A percentile compares a stretch with the other conserved stretches of the same genome.
Evolutionary conservation across 495 filamentous ascomycete species (phyloP).

Genomic region (Hyaloscypha bicolor): DNA sequence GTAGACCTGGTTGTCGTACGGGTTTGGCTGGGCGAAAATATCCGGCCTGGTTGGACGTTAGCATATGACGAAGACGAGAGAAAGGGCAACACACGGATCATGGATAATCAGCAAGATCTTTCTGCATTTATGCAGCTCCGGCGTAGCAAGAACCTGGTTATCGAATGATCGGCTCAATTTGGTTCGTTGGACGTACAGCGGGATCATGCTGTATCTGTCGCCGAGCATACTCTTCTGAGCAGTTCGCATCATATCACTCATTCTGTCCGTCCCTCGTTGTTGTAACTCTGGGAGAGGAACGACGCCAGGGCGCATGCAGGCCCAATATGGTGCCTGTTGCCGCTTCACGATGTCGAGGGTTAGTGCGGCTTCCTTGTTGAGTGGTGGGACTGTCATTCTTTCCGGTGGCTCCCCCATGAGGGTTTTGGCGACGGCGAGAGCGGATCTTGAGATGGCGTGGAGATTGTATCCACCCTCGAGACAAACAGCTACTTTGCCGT

Average conservation of each 20-base stretch:
- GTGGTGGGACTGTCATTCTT: conserved; percentile 52
- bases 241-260: conserved; percentile 70
- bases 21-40: conserved; percentile 66
- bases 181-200: conserved; percentile 71
- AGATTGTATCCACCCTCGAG: conserved; percentile 97
- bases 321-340: conserved; percentile 60
- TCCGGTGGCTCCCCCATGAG: conserved; percentile 94
- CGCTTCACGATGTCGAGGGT: conserved; percentile 53
- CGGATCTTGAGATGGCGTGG: conserved; percentile 86
- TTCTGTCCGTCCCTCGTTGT: conserved; percentile 35
- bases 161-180: conserved; percentile 76
- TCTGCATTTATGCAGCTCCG: conserved; percentile 38
- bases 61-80: background rate
- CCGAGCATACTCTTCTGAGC: conserved; percentile 71
- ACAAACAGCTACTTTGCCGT: conserved; percentile 88
- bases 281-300: conserved; percentile 45
- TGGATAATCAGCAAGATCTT: conserved; percentile 77
- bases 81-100: conserved; percentile 64
- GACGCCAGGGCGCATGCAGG: conserved; percentile 58
- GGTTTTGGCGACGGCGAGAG: conserved; percentile 86
- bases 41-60: conserved; percentile 58
- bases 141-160: conserved; percentile 86
- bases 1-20: conserved; percentile 68
- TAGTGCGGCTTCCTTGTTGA: conserved; percentile 51
- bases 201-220: conserved; percentile 72